Percentiles rank a stretch among this genome's conserved stretches.
Conservation (phyloP, 2,329 filamentous ascomycete genomes). For the Amphichorda felina region DNA sequence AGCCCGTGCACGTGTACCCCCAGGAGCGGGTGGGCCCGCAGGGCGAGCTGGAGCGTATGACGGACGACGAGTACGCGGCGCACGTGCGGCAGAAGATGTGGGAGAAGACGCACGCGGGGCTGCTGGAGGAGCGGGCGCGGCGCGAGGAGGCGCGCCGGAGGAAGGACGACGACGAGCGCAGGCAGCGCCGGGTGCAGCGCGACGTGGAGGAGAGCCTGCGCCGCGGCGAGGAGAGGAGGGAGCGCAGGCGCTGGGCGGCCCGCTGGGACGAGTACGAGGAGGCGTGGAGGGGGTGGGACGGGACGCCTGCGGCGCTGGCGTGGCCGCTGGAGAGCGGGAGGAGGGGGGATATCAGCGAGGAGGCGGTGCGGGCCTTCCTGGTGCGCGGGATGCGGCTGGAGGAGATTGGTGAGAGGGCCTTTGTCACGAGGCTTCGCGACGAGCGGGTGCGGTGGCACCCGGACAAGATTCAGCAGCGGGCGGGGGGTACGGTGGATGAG, state of each 20-base stretch:
- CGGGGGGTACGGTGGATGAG: slow-evolving; percentile 61
- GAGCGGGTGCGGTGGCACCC: slow-evolving; percentile 95
- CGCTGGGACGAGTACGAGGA: slow-evolving; percentile 54
- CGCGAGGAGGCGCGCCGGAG: slow-evolving; percentile 40
- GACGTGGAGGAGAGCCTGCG: slow-evolving; percentile 60
- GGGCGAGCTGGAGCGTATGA: slow-evolving; percentile 69
- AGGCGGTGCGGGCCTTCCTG: slow-evolving; percentile 60
- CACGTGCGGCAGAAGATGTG: slow-evolving; percentile 87
- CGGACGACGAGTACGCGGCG: slow-evolving; percentile 80
- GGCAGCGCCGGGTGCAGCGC: slow-evolving; percentile 38
- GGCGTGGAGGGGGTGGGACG: slow-evolving; percentile 49
- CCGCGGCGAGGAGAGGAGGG: slow-evolving; percentile 51
- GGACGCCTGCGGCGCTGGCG: slow-evolving; percentile 29
- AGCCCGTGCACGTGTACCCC: slow-evolving; percentile 74
- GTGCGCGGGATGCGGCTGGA: slow-evolving; percentile 30
- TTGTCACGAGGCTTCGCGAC: slow-evolving; percentile 51
- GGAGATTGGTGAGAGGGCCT: slow-evolving; percentile 30
- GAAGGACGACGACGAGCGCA: slow-evolving; percentile 32
- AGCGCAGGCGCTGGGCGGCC: slow-evolving; percentile 39
- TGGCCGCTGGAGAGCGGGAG: slow-evolving; percentile 62
- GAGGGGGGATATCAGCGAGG: slow-evolving; percentile 44
- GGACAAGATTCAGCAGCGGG: slow-evolving; percentile 89
- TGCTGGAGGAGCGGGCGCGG: slow-evolving; percentile 63
- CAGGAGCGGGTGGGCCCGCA: slow-evolving; percentile 29
- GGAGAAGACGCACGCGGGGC: slow-evolving; percentile 81